Percentiles rank a stretch among this genome's conserved stretches.
Evolutionary conservation across 2,329 filamentous ascomycete genomes (phyloP).

Genomic region (Dactylellina cionopaga): DNA sequence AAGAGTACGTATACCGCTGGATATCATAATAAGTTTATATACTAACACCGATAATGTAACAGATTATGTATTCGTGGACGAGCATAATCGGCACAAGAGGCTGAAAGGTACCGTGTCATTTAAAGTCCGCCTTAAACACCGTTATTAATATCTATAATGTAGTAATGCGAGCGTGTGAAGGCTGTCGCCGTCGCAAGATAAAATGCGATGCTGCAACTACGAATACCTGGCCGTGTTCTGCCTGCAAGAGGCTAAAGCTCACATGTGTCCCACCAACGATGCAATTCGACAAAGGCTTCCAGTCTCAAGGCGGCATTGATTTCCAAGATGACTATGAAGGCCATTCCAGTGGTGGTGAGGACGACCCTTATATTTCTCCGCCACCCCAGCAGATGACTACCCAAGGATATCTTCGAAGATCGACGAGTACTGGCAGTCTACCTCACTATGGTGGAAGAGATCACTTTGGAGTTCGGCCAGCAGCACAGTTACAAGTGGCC

Average conservation of each 20-base stretch:
- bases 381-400: constrained; percentile 41
- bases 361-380: constrained; percentile 60
- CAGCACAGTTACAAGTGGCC: constrained; percentile 39
- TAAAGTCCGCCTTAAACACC: background rate
- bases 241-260: constrained; percentile 89
- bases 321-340: constrained; percentile 61
- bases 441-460: constrained; percentile 44
- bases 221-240: constrained; percentile 96
- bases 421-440: constrained; percentile 50
- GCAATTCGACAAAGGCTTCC: constrained; percentile 72
- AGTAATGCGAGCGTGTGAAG: constrained; percentile 98
- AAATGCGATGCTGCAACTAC: constrained; percentile 97
- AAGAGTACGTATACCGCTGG: constrained; percentile 35
- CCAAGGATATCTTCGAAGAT: constrained; percentile 53
- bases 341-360: constrained; percentile 59
- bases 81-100: constrained; percentile 97
- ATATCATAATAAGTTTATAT: constrained; percentile 51
- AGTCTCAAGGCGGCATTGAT: constrained; percentile 60
- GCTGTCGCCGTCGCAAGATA: constrained; percentile 93
- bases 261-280: constrained; percentile 91
- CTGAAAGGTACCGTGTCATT: constrained; percentile 75
- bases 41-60: constrained; percentile 29
- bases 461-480: constrained; percentile 45
- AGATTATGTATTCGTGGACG: constrained; percentile 99
- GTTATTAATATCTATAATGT: constrained; percentile 11